These are phyloP conservation scores for Auricularia sp. DNA, from an alignment of 768 basidiomycete genomes.

Conservation along the genomic window DNA sequence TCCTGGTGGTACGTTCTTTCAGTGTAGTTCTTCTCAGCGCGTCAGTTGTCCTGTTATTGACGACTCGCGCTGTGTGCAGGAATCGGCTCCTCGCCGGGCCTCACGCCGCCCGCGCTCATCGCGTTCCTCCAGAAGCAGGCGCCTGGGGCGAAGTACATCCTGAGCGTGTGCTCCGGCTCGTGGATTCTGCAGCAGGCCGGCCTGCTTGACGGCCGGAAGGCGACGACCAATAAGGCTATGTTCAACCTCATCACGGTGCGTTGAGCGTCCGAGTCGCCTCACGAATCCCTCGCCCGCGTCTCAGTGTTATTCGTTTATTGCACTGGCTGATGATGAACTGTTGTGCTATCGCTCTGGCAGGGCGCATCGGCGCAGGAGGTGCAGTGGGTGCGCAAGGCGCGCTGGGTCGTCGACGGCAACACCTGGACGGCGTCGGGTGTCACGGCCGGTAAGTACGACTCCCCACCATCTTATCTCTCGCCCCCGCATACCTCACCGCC, in stretches of 20 bases:
- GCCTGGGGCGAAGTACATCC: not conserved
- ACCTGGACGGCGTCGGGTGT: not conserved
- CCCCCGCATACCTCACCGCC: too few relatives aligned
- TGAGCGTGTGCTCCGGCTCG: not conserved
- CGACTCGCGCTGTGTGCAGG: not conserved
- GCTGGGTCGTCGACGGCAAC: constrained; percentile 1
- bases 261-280: not conserved
- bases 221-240: not conserved
- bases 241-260: not conserved
- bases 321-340: too few relatives aligned
- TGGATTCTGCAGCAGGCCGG: not conserved
- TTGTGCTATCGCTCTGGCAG: too few relatives aligned
- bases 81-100: not conserved
- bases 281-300: too few relatives aligned
- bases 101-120: not conserved
- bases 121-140: not conserved
- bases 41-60: not conserved
- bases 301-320: too few relatives aligned
- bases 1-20: not conserved
- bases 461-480: not conserved
- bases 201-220: not conserved
- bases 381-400: not conserved
- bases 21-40: not conserved
- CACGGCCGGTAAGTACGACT: not conserved
- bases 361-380: constrained; percentile 1